Evolutionary conservation across 139 green algal genomes (phyloP), one percentile per base, ranked within the genome.

Genomic region (Tetraselmis striata): DNA sequence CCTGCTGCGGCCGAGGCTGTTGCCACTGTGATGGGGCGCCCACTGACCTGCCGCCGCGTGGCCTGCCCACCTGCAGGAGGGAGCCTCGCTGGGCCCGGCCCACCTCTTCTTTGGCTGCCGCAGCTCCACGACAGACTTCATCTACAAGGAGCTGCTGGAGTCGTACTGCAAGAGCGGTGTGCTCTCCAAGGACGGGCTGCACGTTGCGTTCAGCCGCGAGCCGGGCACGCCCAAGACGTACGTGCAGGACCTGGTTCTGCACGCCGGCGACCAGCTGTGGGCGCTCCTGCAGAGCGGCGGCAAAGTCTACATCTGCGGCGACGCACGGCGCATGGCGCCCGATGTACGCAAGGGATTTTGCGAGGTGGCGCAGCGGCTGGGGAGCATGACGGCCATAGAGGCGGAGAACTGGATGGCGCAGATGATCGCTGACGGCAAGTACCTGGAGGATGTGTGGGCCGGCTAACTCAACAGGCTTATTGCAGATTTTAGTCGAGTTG

Each of bases 191-290:
- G 45, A 67, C 31, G 30, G 2, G 74, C 74, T 84, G 31, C 23
- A 77, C 76, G 32, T 28, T 18, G 81, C 81, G 26, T 84, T 84
- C 76, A 80, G 58, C 23, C 76, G 81, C 58, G 76, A 81, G 2
- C 74, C 74, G 26, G 76, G 76, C n/a, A 28, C 76, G 28, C 26
- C 29, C 27, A 83, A 83, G 79, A 59, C 88, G 29, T 92, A 92
- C 82, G 88, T 92, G 31, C 88, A 92, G 83, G 74, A 92, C 83
- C 79, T 31, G 79, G 28, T 83, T 32, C 25, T 23, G 31, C 30
- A 80, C 22, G 11, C 1, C 22, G 59, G 28, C 23, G 76, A 81
- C 29, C 28, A 11, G 28, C 28, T 84, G 31, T 80, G 59, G 74
- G 29, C 30, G 24, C 24, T 84, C 5, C 76, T 84, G 67, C 23